Base-by-base conservation (phyloP, 2,329 filamentous ascomycete species). In the Cercospora citrullina region DNA sequence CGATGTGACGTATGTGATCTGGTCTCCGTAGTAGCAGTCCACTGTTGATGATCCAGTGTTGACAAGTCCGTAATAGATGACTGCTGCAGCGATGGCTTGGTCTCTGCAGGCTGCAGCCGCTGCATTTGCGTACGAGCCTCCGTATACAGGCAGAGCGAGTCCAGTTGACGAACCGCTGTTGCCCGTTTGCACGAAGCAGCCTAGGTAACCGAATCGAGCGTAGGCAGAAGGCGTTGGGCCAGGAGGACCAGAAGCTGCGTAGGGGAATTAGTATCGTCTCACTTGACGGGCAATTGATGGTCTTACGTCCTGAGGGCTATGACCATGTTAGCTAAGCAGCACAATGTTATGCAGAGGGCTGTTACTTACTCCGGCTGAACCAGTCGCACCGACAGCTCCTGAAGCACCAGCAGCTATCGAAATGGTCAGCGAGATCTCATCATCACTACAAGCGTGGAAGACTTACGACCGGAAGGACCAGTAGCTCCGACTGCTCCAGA, bases 1-100 rank as follows among this genome's bases (percentile, higher is more conserved):
- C 70, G 60, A 64, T 33, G 65, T 71, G 8, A 77, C 75, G 59
- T 74, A 75, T n/a, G 62, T 65, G 18, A 77, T 69, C 1, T 59
- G 33, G 42, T 76, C 73, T 0, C 74, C 75, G 53, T 75, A 77
- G 69, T 68, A 77, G 59, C 76, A 77, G 63, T 76, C 75, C 6
- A 68, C 75, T 5, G 45, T 63, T 1, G 68, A 63, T 5, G 70
- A 71, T 1, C 69, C 72, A 45, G 69, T 59, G 21, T 74, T 75
- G 18, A 77, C 73, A 0, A 74, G 71, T 2, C 72, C 76, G 42
- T 73, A 76, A 65, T 74, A 77, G 51, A 74, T 73, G 62, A 30
- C 62, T 12, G 10, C 30, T 4, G 51, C 23, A 16, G 62, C 51
- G 51, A 58, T 48, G 16, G 62, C 62, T 10, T 6, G 51, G 23